Base-by-base conservation (phyloP, 176 grass and related monocot species). In the Aegilops bicornis region DNA sequence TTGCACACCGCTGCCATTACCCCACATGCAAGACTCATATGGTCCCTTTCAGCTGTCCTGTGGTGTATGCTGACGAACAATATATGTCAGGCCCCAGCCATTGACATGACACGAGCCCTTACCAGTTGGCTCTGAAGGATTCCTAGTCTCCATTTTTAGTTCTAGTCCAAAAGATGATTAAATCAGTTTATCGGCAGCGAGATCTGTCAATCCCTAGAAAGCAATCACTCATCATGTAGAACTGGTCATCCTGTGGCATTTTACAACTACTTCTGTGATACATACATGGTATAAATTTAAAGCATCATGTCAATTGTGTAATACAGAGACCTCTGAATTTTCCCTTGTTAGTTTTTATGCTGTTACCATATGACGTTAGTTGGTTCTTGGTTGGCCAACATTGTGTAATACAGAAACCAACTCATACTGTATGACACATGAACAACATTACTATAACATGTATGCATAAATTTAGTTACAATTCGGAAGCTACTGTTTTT, bases 1-100 rank as follows among this genome's bases (percentile, higher is more conserved):
- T 71, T 86, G 52, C 61, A 22, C 54, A 20, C 13, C 27, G 73
- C 27, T 62, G 29, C 31, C 35, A 64, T 29, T 77, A 35, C 3
- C 16, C 24, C 64, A 39, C 25, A 86, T 65, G 85, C 29, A 31
- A 64, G 14, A 35, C 30, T n/a, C 22, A 14, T 86, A 17, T 82
- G 58, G 67, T 64, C 67, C 27, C 39, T 87, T 65, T 50, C 54
- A 81, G 23, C 11, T 63, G 14, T 36, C 73, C 67, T 80, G 37
- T 10, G 3, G 13, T 50, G 69, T 60, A 82, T 66, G 40, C 43
- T 15, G 16, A 6, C 0, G 5, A 14, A 48, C 39, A 69, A 3
- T 15, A 30, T 79, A 16, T 54, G 37, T 52, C 69, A 40, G 33
- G 13, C 45, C 17, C 50, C 9, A 81, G 25, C n/a, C 22, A 52